Evolutionary conservation across 371 early-diverging fungal species (phyloP), one percentile per base, ranked within the genome.

Genomic region (Haplosporangium sp.): DNA sequence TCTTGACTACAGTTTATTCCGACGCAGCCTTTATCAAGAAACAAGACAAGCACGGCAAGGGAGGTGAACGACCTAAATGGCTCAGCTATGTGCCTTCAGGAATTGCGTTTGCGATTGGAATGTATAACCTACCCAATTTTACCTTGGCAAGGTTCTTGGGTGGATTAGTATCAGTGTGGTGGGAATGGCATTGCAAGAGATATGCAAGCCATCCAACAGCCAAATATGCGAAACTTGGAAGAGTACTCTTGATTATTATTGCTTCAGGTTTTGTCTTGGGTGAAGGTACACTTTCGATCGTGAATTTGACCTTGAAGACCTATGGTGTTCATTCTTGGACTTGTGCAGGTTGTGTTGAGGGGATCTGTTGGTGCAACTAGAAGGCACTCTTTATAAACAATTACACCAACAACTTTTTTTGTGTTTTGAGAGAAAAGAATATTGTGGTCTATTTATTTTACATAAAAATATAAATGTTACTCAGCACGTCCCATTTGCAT

Each of bases 101-200:
- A 0, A 94, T 94, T 42, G 94, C 94, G 1, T 94, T 94, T 85
- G 94, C 95, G 11, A 92, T 94, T 45, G 95, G 95, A 20, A 94
- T 94, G 79, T 94, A 94, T 78, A 94, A 93, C 81, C 89, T 94
- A 17, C 95, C 95, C 17, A 92, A 89, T 67, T 94, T 93, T 63
- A 93, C 93, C 2, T 71, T 94, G 53, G 92, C 94, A 35, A 88
- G 95, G 2, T 90, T 92, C 1, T 84, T 92, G 17, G 95, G 95
- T 27, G 94, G 93, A 5, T 63, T 91, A 7, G 71, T 85, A 2
- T 84, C 84, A 0, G 45, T 86, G 20, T 65, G 72, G 42, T 89
- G 91, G 89, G 85, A 87, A 73, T 67, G 71, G 59, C 84, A 84
- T 62, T 90, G 89, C 66, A 74, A 62, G 17, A 45, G 59, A 19